These are phyloP conservation scores for Mycosarcoma mackinlayi DNA, from an alignment of 1,284 basidiomycete species.

Conservation along the genomic window DNA sequence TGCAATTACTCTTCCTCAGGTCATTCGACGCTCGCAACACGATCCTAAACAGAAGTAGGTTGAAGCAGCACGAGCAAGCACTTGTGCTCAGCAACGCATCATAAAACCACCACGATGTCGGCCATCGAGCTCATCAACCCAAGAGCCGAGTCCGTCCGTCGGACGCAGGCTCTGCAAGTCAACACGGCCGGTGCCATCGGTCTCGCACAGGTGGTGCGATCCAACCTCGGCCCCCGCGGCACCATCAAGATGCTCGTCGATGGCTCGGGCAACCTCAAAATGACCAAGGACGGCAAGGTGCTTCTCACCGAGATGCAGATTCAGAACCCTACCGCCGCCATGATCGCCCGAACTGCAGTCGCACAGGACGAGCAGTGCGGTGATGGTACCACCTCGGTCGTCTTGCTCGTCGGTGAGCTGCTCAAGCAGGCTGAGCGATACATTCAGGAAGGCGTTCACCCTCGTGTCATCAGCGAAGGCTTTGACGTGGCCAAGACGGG, in stretches of 20 bases:
- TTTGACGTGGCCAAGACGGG: slow-evolving; percentile 98
- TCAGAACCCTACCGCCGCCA: slow-evolving; percentile 95
- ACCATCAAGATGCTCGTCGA: slow-evolving; percentile 99
- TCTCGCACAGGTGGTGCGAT: slow-evolving; percentile 95
- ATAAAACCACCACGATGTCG: slow-evolving; percentile 50
- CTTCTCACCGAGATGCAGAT: slow-evolving; percentile 99
- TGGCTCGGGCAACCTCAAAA: slow-evolving; percentile 98
- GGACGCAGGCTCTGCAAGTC: slow-evolving; percentile 93
- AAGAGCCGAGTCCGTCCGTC: slow-evolving; percentile 87
- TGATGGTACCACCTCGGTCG: slow-evolving; percentile 97
- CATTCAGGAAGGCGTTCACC: slow-evolving; percentile 98
- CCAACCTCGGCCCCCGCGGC: slow-evolving; percentile 81
- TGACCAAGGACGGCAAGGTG: slow-evolving; percentile 99
- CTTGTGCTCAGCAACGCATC: background rate
- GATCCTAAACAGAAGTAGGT: too few species aligned
- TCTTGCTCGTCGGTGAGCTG: slow-evolving; percentile 94
- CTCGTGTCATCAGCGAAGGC: slow-evolving; percentile 92
- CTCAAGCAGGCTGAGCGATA: slow-evolving; percentile 98
- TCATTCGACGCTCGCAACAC: too few species aligned
- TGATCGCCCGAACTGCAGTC: slow-evolving; percentile 98
- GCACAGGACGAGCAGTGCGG: slow-evolving; percentile 99
- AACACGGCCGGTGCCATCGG: slow-evolving; percentile 87
- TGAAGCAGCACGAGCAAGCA: background rate
- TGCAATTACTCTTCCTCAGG: too few species aligned
- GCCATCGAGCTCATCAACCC: slow-evolving; percentile 68